Evolutionary conservation across 2,329 filamentous ascomycete species (phyloP), one percentile per base, ranked within the genome.

Genomic region (Madurella fahalii): DNA sequence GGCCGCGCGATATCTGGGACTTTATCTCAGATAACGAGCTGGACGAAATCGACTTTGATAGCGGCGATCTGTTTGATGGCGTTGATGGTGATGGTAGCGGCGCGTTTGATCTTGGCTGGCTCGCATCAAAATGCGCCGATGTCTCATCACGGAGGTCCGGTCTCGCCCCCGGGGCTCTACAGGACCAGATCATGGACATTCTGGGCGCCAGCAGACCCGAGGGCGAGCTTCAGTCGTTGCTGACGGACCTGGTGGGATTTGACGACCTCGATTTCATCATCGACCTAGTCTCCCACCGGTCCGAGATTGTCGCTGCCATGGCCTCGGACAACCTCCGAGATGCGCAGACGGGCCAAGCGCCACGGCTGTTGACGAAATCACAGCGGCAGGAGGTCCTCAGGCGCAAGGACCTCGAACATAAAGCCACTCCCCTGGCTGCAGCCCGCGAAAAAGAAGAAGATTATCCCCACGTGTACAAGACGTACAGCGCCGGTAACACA

Each of bases 381-480:
- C 85, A 99, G 70, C 80, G 93, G 58, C 87, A 95, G 59, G 87
- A 89, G 58, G 84, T 84, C 2, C 77, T 99, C 30, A 84, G 85
- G 8, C 82, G 82, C 43, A 84, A 85, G 63, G 92, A 99, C 64
- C 80, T 81, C 54, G 82, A 90, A 65, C 94, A 99, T 71, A 99
- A 99, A 70, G 83, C 82, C 65, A 81, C 87, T 9, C 65, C 80
- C 2, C 74, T 99, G 20, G 83, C 85, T 2, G 81, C 89, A 0
- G 85, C 83, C n/a, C 80, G 89, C 57, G 78, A 86, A 50, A 84
- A 84, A 56, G 88, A 86, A 50, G 81, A 86, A 4, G 79, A 88
- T 44, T 99, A 99, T 68, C 95, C 95, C 1, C 94, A 99, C 68
- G 90, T 99, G 0, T 99, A 96, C 73, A 90, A 87, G 63, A 72